Conservation (phyloP, 169 alveolate genomes). For the Babesia bigemina region DNA sequence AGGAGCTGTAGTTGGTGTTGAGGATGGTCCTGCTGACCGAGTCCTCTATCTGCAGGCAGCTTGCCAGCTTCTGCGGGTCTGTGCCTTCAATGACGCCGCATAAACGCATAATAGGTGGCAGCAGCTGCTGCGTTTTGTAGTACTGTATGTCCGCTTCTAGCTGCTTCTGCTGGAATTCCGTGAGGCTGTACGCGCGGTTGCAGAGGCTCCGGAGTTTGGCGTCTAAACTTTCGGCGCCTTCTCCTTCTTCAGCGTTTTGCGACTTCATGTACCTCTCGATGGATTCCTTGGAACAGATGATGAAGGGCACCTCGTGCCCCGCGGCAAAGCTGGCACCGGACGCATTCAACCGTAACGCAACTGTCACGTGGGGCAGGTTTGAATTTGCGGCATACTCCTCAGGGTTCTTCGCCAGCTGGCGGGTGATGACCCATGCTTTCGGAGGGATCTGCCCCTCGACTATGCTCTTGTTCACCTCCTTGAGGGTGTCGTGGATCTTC, state of each 20-base stretch:
- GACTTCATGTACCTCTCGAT: neutral
- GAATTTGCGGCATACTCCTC: conserved; percentile 89
- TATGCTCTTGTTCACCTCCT: conserved; percentile 78
- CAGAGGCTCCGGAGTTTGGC: conserved; percentile 69
- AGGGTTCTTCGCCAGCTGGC: conserved; percentile 92
- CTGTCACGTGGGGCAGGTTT: conserved; percentile 92
- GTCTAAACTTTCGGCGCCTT: conserved; percentile 15
- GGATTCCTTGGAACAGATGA: conserved; percentile 84
- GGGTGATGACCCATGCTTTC: conserved; percentile 89
- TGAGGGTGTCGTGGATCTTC: conserved; percentile 84
- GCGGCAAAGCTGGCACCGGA: conserved; percentile 85
- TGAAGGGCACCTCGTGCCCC: conserved; percentile 90
- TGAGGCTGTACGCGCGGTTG: conserved; percentile 86
- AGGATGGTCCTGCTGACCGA: conserved; percentile 5
- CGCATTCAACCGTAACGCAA: conserved; percentile 88
- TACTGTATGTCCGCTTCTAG: conserved; percentile 85
- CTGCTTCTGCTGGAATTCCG: conserved; percentile 83
- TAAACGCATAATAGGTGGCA: conserved; percentile 90
- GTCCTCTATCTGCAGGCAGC: conserved; percentile 54
- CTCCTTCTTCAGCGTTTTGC: conserved; percentile 31
- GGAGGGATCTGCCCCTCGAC: conserved; percentile 81
- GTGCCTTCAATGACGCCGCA: conserved; percentile 90
- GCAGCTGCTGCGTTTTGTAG: conserved; percentile 90
- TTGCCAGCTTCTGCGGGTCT: conserved; percentile 76
- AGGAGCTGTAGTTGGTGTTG: conserved; percentile 21